Conservation (phyloP, 768 basidiomycete species). For the Termitomyces sp. region DNA sequence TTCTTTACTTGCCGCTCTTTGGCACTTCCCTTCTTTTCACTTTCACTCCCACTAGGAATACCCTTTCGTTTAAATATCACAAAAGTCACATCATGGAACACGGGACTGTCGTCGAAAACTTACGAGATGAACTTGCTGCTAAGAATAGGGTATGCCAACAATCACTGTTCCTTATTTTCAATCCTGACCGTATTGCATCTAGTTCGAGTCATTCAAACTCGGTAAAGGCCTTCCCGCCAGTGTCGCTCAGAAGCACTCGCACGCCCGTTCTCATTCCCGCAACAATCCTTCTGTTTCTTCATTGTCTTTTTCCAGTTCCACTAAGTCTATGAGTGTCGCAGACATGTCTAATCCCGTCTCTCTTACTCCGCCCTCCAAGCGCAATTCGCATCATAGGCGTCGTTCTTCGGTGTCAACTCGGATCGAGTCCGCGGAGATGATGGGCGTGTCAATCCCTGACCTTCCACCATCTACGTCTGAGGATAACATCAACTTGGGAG, state of each 20-base stretch:
- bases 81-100: slow-evolving; percentile 21
- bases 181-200: slow-evolving; percentile 1
- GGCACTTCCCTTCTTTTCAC: slow-evolving; percentile 36
- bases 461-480: slow-evolving; percentile 57
- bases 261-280: slow-evolving; percentile 69
- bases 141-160: slow-evolving; percentile 32
- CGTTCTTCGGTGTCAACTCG: slow-evolving; percentile 87
- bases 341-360: slow-evolving; percentile 28
- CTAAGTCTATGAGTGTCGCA: slow-evolving; percentile 29
- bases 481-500: slow-evolving; percentile 62
- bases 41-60: slow-evolving; percentile 27
- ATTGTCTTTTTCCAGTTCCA: slow-evolving; percentile 36
- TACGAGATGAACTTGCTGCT: slow-evolving; percentile 32
- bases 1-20: slow-evolving; percentile 16
- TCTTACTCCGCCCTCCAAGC: slow-evolving; percentile 41
- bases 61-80: slow-evolving; percentile 21
- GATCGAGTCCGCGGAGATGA: slow-evolving; percentile 84
- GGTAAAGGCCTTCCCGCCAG: slow-evolving; percentile 43
- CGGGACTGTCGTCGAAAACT: slow-evolving; percentile 19
- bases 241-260: slow-evolving; percentile 38
- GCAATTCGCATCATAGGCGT: slow-evolving; percentile 79
- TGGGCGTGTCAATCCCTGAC: slow-evolving; percentile 74
- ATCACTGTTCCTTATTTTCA: neutral
- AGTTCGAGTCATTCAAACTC: slow-evolving; percentile 76
- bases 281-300: slow-evolving; percentile 47